Evolutionary conservation across 2,329 filamentous ascomycete species (phyloP).

Genomic region (Pseudovirgaria hyperparasitica): DNA sequence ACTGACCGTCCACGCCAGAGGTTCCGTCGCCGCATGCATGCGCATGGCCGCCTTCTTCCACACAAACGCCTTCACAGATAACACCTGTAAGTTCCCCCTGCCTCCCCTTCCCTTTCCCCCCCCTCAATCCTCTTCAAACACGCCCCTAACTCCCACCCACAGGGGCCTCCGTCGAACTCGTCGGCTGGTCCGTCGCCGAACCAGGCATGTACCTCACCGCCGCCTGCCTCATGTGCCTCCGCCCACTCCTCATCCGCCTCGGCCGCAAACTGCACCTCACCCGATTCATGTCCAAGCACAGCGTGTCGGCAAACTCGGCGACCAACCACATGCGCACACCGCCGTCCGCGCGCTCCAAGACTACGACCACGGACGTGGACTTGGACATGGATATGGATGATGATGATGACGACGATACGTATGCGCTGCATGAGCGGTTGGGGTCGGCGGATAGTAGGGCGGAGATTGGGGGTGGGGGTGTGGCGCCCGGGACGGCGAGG

Average conservation of each 20-base stretch:
- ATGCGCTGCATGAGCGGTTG: too few species aligned
- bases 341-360: constrained; percentile 5
- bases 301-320: constrained; percentile 4
- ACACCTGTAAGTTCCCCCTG: constrained; percentile 12
- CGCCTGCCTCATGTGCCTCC: constrained; percentile 14
- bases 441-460: neutral
- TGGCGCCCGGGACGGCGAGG: constrained; percentile 5
- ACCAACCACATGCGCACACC: constrained; percentile 1
- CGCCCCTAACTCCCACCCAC: constrained; percentile 1
- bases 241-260: constrained; percentile 13
- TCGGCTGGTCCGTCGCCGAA: constrained; percentile 16
- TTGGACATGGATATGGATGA: constrained; percentile 1
- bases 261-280: constrained; percentile 11
- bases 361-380: constrained; percentile 5
- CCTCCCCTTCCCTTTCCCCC: neutral
- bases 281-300: constrained; percentile 10
- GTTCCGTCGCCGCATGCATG: constrained; percentile 13
- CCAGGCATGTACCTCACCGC: constrained; percentile 15
- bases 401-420: constrained; percentile 2
- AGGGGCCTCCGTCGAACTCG: constrained; percentile 10
- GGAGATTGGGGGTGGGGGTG: constrained; percentile 1
- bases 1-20: constrained; percentile 5
- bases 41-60: constrained; percentile 12
- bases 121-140: neutral
- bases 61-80: constrained; percentile 9